Percentiles rank a stretch among this genome's conserved stretches.
phyloP scores from a whole-genome alignment of 2,329 filamentous ascomycete genomes.

The Scytalidium lignicola region DNA sequence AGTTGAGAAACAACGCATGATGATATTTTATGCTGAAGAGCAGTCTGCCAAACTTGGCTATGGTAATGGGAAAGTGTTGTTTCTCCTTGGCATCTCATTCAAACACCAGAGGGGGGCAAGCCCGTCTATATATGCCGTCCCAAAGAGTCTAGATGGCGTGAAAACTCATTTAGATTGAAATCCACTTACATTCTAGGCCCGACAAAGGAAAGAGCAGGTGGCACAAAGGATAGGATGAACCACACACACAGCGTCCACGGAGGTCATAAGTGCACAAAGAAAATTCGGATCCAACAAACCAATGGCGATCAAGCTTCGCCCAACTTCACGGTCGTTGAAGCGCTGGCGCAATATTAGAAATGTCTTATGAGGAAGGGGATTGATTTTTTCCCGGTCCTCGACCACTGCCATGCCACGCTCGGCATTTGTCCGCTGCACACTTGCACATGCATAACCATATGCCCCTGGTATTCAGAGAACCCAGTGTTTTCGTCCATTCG shows the following conservation, averaged over 20 bases:
- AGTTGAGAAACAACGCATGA: neutral
- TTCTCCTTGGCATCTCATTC: neutral
- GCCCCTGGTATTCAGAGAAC: too few species aligned
- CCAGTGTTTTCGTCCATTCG: too few species aligned
- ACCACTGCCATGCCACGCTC: neutral
- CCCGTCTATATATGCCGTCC: neutral
- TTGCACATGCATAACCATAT: neutral
- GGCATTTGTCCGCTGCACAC: neutral
- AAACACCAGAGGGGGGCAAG: neutral
- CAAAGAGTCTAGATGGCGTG: neutral
- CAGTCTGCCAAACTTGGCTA: neutral
- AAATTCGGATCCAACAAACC: neutral
- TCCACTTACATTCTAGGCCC: neutral
- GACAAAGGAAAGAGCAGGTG: neutral
- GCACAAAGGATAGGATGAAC: neutral
- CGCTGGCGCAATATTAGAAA: neutral
- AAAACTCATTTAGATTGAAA: neutral
- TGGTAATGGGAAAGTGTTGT: neutral
- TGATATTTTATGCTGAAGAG: neutral
- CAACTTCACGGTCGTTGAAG: neutral
- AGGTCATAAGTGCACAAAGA: neutral
- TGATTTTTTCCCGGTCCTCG: neutral
- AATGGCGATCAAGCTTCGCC: neutral
- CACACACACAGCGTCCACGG: too few species aligned
- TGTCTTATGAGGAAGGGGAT: neutral